Percentiles rank a stretch among this genome's conserved stretches.
phyloP scores from a whole-genome alignment of 805 yeast species.

The Cyberlindnera americana region DNA sequence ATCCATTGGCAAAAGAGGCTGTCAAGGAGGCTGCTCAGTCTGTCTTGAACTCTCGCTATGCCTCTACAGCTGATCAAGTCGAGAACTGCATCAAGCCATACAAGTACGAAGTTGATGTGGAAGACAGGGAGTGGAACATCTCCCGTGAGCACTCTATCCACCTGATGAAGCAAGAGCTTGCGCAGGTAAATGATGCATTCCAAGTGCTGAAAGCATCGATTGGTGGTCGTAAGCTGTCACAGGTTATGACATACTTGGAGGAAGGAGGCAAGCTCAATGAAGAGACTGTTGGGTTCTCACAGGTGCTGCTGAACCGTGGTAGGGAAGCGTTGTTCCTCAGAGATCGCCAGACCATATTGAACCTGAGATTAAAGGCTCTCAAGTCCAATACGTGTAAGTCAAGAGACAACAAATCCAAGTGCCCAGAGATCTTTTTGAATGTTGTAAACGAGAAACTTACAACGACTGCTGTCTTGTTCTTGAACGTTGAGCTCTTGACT shows the following conservation, averaged over 20 bases:
- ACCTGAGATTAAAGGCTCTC: conserved; percentile 72
- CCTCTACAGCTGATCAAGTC: conserved; percentile 95
- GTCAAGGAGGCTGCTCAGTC: conserved; percentile 81
- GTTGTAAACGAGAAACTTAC: conserved; percentile 90
- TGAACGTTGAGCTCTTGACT: conserved; percentile 89
- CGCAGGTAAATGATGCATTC: conserved; percentile 71
- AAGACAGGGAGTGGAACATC: conserved; percentile 87
- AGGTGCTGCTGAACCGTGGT: conserved; percentile 71
- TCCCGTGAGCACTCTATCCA: conserved; percentile 76
- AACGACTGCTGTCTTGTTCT: conserved; percentile 85
- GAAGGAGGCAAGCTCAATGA: conserved; percentile 38
- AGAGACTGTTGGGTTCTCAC: conserved; percentile 84
- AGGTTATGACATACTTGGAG: conserved; percentile 71
- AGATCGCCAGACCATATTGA: conserved; percentile 66
- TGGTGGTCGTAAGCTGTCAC: conserved; percentile 80
- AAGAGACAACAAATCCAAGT: conserved; percentile 78
- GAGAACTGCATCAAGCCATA: conserved; percentile 98
- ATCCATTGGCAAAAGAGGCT: conserved; percentile 79
- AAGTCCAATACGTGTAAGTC: conserved; percentile 71
- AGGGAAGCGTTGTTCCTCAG: conserved; percentile 75
- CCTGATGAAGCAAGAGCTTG: conserved; percentile 76
- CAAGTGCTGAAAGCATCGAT: conserved; percentile 58
- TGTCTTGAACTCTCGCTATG: conserved; percentile 74
- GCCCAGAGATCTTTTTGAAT: conserved; percentile 93
- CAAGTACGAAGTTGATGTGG: conserved; percentile 95